Conservation (phyloP, 371 early-diverging fungal species). For the Rhizopus stolonifer region DNA sequence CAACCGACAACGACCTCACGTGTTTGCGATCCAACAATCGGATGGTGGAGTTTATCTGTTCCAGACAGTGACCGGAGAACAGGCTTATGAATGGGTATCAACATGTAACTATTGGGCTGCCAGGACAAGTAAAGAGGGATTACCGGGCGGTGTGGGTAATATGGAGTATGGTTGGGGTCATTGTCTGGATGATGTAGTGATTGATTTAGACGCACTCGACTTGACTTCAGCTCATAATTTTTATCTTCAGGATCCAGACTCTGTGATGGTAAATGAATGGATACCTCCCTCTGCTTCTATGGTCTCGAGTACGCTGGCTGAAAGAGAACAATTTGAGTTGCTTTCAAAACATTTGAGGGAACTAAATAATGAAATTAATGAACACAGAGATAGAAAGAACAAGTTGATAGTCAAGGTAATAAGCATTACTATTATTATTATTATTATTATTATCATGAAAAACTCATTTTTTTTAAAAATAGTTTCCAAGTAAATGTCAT, state of each 20-base stretch:
- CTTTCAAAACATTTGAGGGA: constrained; percentile 33
- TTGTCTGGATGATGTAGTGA: constrained; percentile 40
- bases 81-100: constrained; percentile 80
- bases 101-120: constrained; percentile 95
- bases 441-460: no score
- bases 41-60: constrained; percentile 85
- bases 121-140: constrained; percentile 82
- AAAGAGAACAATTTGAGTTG: constrained; percentile 32
- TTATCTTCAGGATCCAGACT: constrained; percentile 27
- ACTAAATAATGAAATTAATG: constrained; percentile 40
- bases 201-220: background rate
- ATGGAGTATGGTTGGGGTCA: constrained; percentile 92
- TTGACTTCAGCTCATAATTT: background rate
- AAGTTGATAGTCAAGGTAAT: constrained; percentile 45
- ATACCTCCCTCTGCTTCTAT: constrained; percentile 39
- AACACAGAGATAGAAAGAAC: constrained; percentile 43
- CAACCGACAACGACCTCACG: constrained; percentile 73
- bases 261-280: constrained; percentile 39
- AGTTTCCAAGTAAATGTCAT: constrained; percentile 58
- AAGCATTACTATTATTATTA: background rate
- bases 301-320: constrained; percentile 36
- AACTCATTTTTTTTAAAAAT: no score
- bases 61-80: constrained; percentile 69
- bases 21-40: constrained; percentile 81
- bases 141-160: constrained; percentile 81